Percentiles rank a stretch among this genome's conserved stretches.
Conservation (phyloP, 768 basidiomycete species). For the Boletales sp. region DNA sequence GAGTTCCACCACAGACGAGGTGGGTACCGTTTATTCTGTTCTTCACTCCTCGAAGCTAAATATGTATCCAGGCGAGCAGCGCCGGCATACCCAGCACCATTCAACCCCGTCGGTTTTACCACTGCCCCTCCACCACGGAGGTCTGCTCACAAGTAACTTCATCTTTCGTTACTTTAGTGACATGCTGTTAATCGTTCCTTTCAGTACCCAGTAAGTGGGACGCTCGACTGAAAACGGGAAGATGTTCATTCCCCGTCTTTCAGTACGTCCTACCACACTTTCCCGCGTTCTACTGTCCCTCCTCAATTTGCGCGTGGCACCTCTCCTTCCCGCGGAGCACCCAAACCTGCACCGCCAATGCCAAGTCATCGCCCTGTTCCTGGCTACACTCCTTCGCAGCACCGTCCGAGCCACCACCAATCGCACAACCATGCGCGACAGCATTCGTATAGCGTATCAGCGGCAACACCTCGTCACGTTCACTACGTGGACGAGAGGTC, state of each 20-base stretch:
- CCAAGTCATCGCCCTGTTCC: constrained; percentile 6
- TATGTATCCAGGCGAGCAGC: constrained; percentile 14
- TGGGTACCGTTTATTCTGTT: background rate
- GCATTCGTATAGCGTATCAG: constrained; percentile 12
- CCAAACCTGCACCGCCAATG: constrained; percentile 1
- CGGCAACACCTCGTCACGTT: constrained; percentile 19
- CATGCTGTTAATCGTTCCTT: constrained; percentile 4
- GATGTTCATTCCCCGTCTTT: constrained; percentile 10
- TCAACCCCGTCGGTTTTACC: constrained; percentile 18
- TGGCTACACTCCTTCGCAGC: constrained; percentile 1
- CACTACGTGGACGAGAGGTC: constrained; percentile 20
- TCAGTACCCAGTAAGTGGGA: constrained; percentile 25
- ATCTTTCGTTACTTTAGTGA: background rate
- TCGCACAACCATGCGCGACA: background rate
- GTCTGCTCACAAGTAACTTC: constrained; percentile 19
- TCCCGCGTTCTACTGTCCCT: constrained; percentile 19
- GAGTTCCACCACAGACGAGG: constrained; percentile 14
- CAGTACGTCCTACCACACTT: constrained; percentile 26
- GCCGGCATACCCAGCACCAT: constrained; percentile 14
- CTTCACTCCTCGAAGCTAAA: background rate
- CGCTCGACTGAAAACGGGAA: constrained; percentile 4
- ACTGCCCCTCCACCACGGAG: constrained; percentile 12
- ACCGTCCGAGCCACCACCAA: constrained; percentile 2
- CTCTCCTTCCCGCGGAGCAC: background rate
- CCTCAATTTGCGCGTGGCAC: background rate